Evolutionary conservation across 192 early-diverging fungal species (phyloP).

Genomic region (Allomyces arbusculus): DNA sequence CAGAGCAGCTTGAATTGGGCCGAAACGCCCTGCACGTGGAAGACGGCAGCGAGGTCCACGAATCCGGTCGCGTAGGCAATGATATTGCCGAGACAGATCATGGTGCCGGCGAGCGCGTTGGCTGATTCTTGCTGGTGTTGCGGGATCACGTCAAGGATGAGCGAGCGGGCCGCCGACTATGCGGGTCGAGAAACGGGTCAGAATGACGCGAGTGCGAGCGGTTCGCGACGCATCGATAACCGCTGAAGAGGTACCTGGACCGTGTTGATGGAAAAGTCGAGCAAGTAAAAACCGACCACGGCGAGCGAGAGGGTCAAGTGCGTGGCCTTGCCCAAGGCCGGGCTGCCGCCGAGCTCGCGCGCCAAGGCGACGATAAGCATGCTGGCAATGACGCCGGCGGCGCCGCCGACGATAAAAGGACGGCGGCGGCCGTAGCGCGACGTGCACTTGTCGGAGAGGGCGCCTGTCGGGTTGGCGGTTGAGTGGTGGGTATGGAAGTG

Average conservation of each 20-base stretch:
- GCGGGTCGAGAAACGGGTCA: too few species aligned
- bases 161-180: conserved; percentile 42
- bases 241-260: conserved; percentile 28
- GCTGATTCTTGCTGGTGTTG: conserved; percentile 57
- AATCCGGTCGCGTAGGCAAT: conserved; percentile 71
- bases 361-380: conserved; percentile 56
- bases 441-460: conserved; percentile 56
- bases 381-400: conserved; percentile 35
- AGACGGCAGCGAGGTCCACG: conserved; percentile 43
- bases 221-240: too few species aligned
- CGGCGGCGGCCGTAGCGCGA: conserved; percentile 53
- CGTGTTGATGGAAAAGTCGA: conserved; percentile 86
- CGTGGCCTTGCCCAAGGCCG: background rate
- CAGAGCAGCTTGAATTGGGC: conserved; percentile 66
- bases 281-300: conserved; percentile 62
- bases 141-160: conserved; percentile 69
- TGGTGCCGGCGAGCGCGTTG: conserved; percentile 68
- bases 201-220: too few species aligned
- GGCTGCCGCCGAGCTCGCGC: conserved; percentile 21
- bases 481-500: conserved; percentile 1
- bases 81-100: conserved; percentile 65
- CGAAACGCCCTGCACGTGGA: conserved; percentile 41
- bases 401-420: conserved; percentile 61
- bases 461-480: conserved; percentile 39
- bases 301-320: conserved; percentile 41